These are phyloP conservation scores for Leccinum uliginosum DNA, from an alignment of 768 basidiomycete species.

Conservation along the genomic window DNA sequence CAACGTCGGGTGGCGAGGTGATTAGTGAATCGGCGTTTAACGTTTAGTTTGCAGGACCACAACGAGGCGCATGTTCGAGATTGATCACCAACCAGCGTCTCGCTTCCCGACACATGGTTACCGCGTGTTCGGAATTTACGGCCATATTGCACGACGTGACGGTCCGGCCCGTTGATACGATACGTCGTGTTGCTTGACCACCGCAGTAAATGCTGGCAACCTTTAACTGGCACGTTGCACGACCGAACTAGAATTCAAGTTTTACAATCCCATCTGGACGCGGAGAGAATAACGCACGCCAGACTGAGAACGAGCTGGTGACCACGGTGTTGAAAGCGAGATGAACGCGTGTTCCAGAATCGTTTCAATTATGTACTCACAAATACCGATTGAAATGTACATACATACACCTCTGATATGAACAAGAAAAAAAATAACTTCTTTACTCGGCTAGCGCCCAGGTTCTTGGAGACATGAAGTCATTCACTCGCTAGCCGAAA, in stretches of 20 bases:
- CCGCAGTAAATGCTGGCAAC: background rate
- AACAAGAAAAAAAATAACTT: background rate
- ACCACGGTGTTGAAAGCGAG: conserved; percentile 1
- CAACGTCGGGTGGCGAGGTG: conserved; percentile 6
- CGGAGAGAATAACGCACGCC: background rate
- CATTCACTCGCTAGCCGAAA: conserved; percentile 24
- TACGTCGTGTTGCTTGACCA: conserved; percentile 18
- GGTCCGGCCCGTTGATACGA: conserved; percentile 8
- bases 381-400: background rate
- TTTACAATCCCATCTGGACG: background rate
- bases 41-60: conserved; percentile 24
- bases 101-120: conserved; percentile 30
- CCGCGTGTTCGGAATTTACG: conserved; percentile 34
- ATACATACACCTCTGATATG: background rate
- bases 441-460: background rate
- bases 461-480: conserved; percentile 1
- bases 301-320: background rate
- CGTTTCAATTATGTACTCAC: background rate
- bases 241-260: background rate
- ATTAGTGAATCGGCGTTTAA: conserved; percentile 23
- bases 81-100: conserved; percentile 18
- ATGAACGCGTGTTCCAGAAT: conserved; percentile 9
- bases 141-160: conserved; percentile 21
- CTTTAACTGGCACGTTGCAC: background rate
- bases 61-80: conserved; percentile 29